Conservation (phyloP, 208 protist genomes). For the Zelonia costaricensis region DNA sequence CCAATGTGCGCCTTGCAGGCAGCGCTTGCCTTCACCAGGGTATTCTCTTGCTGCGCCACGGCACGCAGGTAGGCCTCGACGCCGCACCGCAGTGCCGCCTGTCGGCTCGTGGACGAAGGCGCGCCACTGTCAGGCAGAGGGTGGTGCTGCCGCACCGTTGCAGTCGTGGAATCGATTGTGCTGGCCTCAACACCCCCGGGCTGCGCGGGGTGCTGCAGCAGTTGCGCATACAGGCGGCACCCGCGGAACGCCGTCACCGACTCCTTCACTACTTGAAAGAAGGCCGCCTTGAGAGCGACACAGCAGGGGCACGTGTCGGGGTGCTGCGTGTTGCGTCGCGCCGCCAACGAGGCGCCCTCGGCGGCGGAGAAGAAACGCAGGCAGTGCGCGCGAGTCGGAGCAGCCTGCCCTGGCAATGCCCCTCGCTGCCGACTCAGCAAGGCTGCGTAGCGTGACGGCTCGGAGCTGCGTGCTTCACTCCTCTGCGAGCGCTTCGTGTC, state of each 20-base stretch:
- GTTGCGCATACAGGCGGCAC: constrained; percentile 1
- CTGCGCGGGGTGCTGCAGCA: no score
- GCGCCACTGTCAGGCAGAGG: neutral
- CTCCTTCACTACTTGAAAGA: constrained; percentile 32
- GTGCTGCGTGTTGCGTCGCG: neutral
- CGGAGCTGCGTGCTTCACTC: no score
- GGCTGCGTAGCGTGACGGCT: neutral
- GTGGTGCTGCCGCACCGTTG: no score
- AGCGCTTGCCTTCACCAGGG: neutral
- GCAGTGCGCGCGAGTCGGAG: neutral
- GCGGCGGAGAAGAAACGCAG: constrained; percentile 4
- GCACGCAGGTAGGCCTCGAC: constrained; percentile 8
- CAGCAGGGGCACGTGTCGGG: neutral
- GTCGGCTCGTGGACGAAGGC: neutral
- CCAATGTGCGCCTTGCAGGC: neutral
- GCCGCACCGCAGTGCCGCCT: neutral
- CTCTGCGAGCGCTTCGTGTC: no score
- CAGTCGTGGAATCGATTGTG: neutral
- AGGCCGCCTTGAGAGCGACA: constrained; percentile 3
- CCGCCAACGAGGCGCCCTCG: neutral
- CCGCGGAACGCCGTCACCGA: constrained; percentile 15
- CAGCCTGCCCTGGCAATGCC: neutral
- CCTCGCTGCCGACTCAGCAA: neutral
- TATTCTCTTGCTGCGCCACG: constrained; percentile 12
- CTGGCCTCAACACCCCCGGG: neutral